phyloP scores from a whole-genome alignment of 306 rosid species.

The Quercus dentata region DNA sequence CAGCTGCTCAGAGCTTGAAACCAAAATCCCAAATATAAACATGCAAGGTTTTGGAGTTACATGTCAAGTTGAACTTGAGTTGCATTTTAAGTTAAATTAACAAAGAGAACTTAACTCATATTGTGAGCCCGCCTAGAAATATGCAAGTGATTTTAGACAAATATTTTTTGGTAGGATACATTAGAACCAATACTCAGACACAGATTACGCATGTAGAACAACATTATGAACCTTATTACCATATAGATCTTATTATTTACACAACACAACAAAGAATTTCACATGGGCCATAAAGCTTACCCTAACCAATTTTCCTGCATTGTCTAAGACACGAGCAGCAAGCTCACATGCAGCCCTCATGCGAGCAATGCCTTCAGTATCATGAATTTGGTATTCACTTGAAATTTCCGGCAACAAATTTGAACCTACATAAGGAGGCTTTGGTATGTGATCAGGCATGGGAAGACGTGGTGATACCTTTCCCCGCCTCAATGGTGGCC shows the following conservation, averaged over 20 bases:
- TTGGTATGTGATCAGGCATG: slow-evolving; percentile 80
- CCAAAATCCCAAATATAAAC: too few species aligned
- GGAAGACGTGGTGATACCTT: slow-evolving; percentile 72
- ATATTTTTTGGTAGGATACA: background rate
- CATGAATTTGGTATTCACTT: slow-evolving; percentile 69
- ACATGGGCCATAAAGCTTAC: slow-evolving; percentile 46
- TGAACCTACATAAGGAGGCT: slow-evolving; percentile 83
- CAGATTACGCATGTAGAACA: background rate
- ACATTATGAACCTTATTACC: background rate
- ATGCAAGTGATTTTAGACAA: background rate
- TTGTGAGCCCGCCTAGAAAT: background rate
- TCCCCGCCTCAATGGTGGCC: slow-evolving; percentile 72
- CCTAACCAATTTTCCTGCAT: slow-evolving; percentile 86
- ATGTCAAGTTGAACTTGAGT: too few species aligned
- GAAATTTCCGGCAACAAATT: slow-evolving; percentile 69
- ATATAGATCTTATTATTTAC: background rate
- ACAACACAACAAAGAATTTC: background rate
- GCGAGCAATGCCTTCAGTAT: slow-evolving; percentile 61
- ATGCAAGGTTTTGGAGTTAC: too few species aligned
- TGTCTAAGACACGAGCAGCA: slow-evolving; percentile 85
- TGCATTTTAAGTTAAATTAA: too few species aligned
- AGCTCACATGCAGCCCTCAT: slow-evolving; percentile 94
- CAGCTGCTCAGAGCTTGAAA: too few species aligned
- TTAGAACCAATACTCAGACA: background rate
- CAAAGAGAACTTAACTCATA: too few species aligned